Evolutionary conservation across 1,139 yeast genomes (phyloP).

Genomic region (Protomyces gravidus): DNA sequence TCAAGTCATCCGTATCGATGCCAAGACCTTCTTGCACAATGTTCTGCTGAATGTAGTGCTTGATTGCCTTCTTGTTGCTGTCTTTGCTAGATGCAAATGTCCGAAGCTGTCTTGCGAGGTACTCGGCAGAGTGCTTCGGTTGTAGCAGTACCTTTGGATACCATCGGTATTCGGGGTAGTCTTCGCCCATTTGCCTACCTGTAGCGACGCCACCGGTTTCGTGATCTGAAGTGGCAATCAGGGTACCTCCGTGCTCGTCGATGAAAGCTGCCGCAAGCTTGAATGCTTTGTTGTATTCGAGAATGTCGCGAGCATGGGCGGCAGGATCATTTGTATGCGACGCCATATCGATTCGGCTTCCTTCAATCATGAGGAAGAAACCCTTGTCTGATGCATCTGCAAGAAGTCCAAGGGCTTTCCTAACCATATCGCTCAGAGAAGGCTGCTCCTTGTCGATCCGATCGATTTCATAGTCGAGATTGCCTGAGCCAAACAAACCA

Average conservation of each 20-base stretch:
- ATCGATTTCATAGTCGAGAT: conserved; percentile 78
- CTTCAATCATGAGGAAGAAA: conserved; percentile 75
- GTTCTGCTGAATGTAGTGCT: not conserved
- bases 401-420: conserved; percentile 63
- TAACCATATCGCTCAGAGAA: conserved; percentile 67
- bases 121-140: conserved; percentile 72
- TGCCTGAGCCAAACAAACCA: conserved; percentile 59
- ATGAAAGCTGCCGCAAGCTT: conserved; percentile 64
- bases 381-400: conserved; percentile 64
- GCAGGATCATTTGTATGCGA: conserved; percentile 88
- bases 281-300: conserved; percentile 74
- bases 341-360: conserved; percentile 86
- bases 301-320: conserved; percentile 73
- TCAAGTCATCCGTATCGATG: not conserved
- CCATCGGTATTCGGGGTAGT: conserved; percentile 70
- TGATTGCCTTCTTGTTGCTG: not conserved
- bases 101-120: conserved; percentile 31
- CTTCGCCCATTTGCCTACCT: conserved; percentile 61
- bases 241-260: conserved; percentile 60
- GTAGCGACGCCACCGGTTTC: conserved; percentile 84
- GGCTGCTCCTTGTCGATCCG: conserved; percentile 58
- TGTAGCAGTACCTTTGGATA: conserved; percentile 63
- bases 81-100: not conserved
- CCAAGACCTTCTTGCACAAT: not conserved
- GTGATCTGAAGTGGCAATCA: conserved; percentile 78